A percentile compares a stretch with the other conserved stretches of the same genome.
phyloP scores from a whole-genome alignment of 305 asterid genomes.

The Plantago coronopus region DNA sequence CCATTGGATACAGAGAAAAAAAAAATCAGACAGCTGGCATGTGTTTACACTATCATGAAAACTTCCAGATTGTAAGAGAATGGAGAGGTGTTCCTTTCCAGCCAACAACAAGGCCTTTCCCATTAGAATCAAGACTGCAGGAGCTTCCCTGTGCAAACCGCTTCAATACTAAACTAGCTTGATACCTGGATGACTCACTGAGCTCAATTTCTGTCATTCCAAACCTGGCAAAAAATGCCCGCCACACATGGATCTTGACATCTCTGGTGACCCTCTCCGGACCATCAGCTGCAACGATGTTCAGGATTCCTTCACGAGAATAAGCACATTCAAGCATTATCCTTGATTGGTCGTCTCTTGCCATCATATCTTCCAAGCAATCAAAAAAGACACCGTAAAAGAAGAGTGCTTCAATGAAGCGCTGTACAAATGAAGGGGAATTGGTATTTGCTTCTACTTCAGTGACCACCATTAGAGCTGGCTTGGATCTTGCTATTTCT shows the following conservation, averaged over 20 bases:
- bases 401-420: slow-evolving; percentile 46
- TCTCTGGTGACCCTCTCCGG: slow-evolving; percentile 37
- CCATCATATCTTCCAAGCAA: slow-evolving; percentile 54
- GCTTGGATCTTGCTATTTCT: slow-evolving; percentile 32
- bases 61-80: slow-evolving; percentile 52
- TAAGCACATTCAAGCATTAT: slow-evolving; percentile 33
- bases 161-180: slow-evolving; percentile 41
- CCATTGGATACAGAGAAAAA: too few relatives aligned
- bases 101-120: slow-evolving; percentile 43
- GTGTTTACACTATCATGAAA: slow-evolving; percentile 17
- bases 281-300: slow-evolving; percentile 47
- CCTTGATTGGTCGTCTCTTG: slow-evolving; percentile 27
- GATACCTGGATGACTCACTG: slow-evolving; percentile 48
- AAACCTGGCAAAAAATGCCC: slow-evolving; percentile 43
- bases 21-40: too few relatives aligned
- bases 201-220: slow-evolving; percentile 49
- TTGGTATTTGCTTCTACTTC: slow-evolving; percentile 66
- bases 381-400: slow-evolving; percentile 45
- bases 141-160: slow-evolving; percentile 37
- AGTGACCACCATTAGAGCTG: slow-evolving; percentile 42
- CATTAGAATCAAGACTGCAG: slow-evolving; percentile 41
- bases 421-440: slow-evolving; percentile 48
- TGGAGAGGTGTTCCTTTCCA: slow-evolving; percentile 62
- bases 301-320: slow-evolving; percentile 38
- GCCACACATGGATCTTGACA: slow-evolving; percentile 49